These are phyloP conservation scores for Moniliophthora roreri DNA, from an alignment of 1,284 basidiomycete genomes.

Conservation along the genomic window DNA sequence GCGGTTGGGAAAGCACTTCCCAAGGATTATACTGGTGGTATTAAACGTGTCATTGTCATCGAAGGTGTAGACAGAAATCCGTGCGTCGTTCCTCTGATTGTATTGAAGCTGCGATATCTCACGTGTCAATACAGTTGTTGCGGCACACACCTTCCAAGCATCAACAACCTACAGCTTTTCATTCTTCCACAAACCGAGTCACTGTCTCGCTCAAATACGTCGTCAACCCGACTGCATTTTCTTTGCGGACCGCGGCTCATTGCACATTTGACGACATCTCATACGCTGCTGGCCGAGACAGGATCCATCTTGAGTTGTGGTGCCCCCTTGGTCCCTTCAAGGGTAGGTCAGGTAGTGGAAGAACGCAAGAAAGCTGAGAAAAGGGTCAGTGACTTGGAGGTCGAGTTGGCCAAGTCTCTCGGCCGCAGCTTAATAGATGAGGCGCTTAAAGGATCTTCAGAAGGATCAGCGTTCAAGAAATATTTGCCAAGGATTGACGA, in stretches of 20 bases:
- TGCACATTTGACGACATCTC: slow-evolving; percentile 54
- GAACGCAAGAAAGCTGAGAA: slow-evolving; percentile 64
- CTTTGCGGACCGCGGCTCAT: slow-evolving; percentile 77
- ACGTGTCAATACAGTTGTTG: slow-evolving; percentile 60
- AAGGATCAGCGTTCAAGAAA: slow-evolving; percentile 36
- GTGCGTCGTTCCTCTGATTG: slow-evolving; percentile 38
- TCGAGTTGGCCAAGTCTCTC: slow-evolving; percentile 64
- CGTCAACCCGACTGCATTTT: slow-evolving; percentile 77
- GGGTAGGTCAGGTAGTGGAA: slow-evolving; percentile 69
- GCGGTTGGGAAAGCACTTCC: slow-evolving; percentile 59
- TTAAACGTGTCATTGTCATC: slow-evolving; percentile 80
- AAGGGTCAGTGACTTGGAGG: slow-evolving; percentile 62
- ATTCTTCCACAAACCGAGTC: slow-evolving; percentile 65
- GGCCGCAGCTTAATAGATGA: slow-evolving; percentile 44
- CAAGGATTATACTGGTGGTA: slow-evolving; percentile 72
- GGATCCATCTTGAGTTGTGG: slow-evolving; percentile 68
- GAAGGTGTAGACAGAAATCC: slow-evolving; percentile 80
- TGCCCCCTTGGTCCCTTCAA: slow-evolving; percentile 59
- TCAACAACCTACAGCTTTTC: slow-evolving; percentile 74
- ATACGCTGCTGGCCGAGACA: slow-evolving; percentile 53
- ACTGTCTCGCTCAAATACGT: slow-evolving; percentile 54
- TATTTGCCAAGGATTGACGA: slow-evolving; percentile 64
- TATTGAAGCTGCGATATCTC: not conserved
- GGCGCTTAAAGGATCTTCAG: slow-evolving; percentile 22
- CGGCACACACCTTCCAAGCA: slow-evolving; percentile 78